A percentile compares a stretch with the other conserved stretches of the same genome.
Evolutionary conservation across 108 stramenopile genomes (phyloP).

Genomic region (Parietichytrium sp.): DNA sequence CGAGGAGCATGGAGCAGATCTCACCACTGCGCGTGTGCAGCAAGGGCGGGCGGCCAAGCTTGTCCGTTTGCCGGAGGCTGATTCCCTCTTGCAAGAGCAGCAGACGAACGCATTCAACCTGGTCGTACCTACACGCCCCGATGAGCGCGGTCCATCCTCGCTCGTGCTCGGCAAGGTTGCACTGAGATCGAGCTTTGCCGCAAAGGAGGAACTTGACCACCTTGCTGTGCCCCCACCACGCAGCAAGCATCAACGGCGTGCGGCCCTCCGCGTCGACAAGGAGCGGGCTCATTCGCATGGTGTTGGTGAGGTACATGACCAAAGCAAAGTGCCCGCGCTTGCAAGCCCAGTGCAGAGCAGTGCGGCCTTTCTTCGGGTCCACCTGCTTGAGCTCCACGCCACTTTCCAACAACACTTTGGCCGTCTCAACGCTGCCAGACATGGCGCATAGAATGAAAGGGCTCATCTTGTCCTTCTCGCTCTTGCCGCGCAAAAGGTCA

Average conservation of each 20-base stretch:
- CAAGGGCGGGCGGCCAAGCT: not conserved
- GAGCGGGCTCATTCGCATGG: not conserved
- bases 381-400: not conserved
- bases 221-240: constrained; percentile 11
- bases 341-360: constrained; percentile 35
- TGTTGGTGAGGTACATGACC: not conserved
- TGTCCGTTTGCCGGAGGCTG: not conserved
- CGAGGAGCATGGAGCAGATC: not conserved
- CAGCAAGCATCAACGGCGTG: constrained; percentile 15
- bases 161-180: not conserved
- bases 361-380: not conserved
- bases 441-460: not conserved
- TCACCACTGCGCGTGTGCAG: not conserved
- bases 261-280: not conserved
- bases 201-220: not conserved
- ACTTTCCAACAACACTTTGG: not conserved
- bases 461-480: not conserved
- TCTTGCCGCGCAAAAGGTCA: not conserved
- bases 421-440: not conserved
- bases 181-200: not conserved
- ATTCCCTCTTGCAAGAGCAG: no score
- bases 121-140: not conserved
- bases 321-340: not conserved
- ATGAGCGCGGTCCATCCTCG: constrained; percentile 12
- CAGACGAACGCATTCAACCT: not conserved